Conservation (phyloP, 2,329 filamentous ascomycete genomes). For the Tolypocladium paradoxum region DNA sequence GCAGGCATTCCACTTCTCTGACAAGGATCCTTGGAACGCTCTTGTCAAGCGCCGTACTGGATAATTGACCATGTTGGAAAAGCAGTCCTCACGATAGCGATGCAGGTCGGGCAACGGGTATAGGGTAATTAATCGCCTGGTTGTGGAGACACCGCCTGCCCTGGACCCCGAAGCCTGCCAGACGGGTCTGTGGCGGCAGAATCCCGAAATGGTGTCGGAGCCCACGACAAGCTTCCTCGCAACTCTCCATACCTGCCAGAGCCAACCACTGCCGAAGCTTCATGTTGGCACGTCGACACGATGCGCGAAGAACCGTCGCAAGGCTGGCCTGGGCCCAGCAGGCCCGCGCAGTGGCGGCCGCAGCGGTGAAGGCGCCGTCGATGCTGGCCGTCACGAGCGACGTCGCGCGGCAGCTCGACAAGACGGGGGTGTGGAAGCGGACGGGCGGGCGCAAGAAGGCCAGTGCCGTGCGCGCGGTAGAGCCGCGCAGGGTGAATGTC, state of each 20-base stretch:
- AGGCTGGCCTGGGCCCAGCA: constrained; percentile 4
- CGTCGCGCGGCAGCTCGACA: constrained; percentile 13
- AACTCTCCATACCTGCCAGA: not conserved
- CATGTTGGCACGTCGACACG: constrained; percentile 5
- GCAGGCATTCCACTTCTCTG: too few relatives aligned
- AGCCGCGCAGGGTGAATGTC: constrained; percentile 38
- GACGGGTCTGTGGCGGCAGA: not conserved
- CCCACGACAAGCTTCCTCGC: not conserved
- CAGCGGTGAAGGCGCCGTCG: constrained; percentile 2
- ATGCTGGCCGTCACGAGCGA: constrained; percentile 8
- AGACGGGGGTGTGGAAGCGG: constrained; percentile 16
- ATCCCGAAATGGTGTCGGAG: not conserved
- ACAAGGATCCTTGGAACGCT: not conserved
- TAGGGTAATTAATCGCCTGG: not conserved
- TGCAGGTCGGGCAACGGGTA: not conserved
- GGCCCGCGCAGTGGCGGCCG: constrained; percentile 3
- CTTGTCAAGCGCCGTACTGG: not conserved
- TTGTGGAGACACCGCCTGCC: not conserved
- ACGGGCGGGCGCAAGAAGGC: constrained; percentile 6
- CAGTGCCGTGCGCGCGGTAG: constrained; percentile 5
- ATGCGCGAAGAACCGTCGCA: constrained; percentile 5
- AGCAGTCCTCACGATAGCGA: not conserved
- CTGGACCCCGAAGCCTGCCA: not conserved
- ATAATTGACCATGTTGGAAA: not conserved
- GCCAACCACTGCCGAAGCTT: not conserved